Percentiles rank a stretch among this genome's conserved stretches.
phyloP scores from a whole-genome alignment of 139 green algal genomes.

The Limnomonas spitsbergensis region DNA sequence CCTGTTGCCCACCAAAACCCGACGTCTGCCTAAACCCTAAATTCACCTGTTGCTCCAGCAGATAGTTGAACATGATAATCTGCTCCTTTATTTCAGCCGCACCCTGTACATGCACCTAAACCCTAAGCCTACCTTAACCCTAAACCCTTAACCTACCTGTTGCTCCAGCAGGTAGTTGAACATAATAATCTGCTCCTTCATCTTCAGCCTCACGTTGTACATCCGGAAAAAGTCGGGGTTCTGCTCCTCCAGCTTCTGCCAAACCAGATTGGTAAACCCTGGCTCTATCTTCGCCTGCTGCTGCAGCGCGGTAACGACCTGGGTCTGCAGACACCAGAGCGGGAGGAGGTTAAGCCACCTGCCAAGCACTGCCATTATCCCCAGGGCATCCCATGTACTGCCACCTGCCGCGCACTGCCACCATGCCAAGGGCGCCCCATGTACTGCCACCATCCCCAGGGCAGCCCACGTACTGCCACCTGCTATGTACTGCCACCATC shows the following conservation, averaged over 20 bases:
- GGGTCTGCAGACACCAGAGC: neutral
- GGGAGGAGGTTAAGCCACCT: neutral
- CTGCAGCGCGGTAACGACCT: conserved; percentile 27
- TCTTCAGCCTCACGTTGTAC: conserved; percentile 70
- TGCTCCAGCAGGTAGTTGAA: conserved; percentile 93
- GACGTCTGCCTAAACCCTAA: no score
- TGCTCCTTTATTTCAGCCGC: conserved; percentile 74
- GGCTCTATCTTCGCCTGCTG: conserved; percentile 75
- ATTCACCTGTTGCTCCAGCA: conserved; percentile 85
- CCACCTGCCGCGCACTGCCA: no score
- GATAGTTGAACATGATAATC: conserved; percentile 91
- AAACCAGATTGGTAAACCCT: conserved; percentile 85
- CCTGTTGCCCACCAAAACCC: no score
- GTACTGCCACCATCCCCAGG: neutral
- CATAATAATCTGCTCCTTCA: conserved; percentile 88
- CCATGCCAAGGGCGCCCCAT: no score
- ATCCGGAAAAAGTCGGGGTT: conserved; percentile 87
- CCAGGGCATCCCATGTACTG: neutral
- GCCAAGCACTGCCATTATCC: neutral
- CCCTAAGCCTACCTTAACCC: no score
- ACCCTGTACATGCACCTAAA: conserved; percentile 86
- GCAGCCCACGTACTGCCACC: neutral
- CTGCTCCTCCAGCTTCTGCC: conserved; percentile 92
- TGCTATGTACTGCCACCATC: neutral
- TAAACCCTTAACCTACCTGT: no score